Evolutionary conservation across 208 protist genomes (phyloP), one percentile per base, ranked within the genome.

Genomic region (Trypanosoma vivax): DNA sequence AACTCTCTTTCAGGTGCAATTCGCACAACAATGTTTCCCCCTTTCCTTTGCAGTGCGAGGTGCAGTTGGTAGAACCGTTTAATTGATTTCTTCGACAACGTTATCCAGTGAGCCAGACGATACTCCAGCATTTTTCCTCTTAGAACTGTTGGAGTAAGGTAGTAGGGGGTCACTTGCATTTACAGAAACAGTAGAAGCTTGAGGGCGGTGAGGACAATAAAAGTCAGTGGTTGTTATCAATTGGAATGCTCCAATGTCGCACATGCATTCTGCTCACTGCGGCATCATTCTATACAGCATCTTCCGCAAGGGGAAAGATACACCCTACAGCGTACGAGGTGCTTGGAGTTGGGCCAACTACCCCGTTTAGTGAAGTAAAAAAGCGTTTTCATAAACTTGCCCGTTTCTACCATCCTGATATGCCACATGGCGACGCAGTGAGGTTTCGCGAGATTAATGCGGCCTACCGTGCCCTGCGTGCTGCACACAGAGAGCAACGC

Each of bases 381-480:
- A 28, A 53, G 6, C 60, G 64, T n/a, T 90, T 76, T 54, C 74
- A 86, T 21, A 57, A 82, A 35, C 82, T 90, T 28, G 76, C 82
- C 1, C 79, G 65, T 14, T 40, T 47, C 16, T 84, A 87, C 41
- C 82, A 90, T 50, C 82, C 82, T 11, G 82, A 90, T 43, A 81
- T 83, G 65, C 60, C 73, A 18, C 35, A 67, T 29, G 82, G 82
- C 16, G 73, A 90, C 45, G 62, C 73, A 11, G 60, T 43, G 7
- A 87, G 78, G 60, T 90, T 90, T 45, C 71, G 73, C 13, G 82
- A 90, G 45, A 84, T 90, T 47, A 86, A 81, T 46, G 64, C 63
- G 14, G 82, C 82, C 11, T 90, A 90, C 42, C 69, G 74, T 10
- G 10, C 71, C 14, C 41, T 89, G 18, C 76, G 77, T 5, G 65